Conservation (phyloP, 768 basidiomycete species). For the Auricularia auricula-judae region DNA sequence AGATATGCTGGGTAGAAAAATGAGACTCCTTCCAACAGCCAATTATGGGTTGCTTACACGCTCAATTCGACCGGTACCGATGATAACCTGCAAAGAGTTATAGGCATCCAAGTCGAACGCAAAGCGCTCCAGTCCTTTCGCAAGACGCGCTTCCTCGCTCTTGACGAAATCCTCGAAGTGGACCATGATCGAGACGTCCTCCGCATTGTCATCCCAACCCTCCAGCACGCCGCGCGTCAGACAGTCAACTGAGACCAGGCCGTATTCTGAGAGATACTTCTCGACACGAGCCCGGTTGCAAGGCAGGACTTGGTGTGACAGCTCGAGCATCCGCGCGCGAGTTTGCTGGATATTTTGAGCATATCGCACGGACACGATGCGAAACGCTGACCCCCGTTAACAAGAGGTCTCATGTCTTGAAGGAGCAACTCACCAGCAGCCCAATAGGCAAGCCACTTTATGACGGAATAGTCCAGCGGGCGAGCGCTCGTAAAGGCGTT, state of each 20-base stretch:
- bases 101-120: constrained; percentile 22
- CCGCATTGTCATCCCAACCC: constrained; percentile 1
- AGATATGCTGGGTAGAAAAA: constrained; percentile 16
- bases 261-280: constrained; percentile 13
- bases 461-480: constrained; percentile 13
- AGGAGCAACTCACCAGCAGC: constrained; percentile 17
- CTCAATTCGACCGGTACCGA: constrained; percentile 24
- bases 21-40: background rate
- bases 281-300: constrained; percentile 15
- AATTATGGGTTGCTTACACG: constrained; percentile 12
- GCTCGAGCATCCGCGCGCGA: constrained; percentile 10
- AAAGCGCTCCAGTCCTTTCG: constrained; percentile 17
- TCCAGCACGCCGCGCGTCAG: background rate
- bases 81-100: constrained; percentile 18
- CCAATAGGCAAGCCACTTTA: constrained; percentile 24
- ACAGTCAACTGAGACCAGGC: constrained; percentile 4
- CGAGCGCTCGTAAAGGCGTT: constrained; percentile 21
- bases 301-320: constrained; percentile 8
- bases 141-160: constrained; percentile 17
- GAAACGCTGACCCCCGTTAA: background rate
- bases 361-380: background rate
- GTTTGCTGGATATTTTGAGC: constrained; percentile 8
- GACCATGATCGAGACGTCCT: constrained; percentile 13
- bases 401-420: background rate
- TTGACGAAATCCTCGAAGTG: constrained; percentile 19